Conservation (phyloP, 108 stramenopile species). For the Seminavis robusta region DNA sequence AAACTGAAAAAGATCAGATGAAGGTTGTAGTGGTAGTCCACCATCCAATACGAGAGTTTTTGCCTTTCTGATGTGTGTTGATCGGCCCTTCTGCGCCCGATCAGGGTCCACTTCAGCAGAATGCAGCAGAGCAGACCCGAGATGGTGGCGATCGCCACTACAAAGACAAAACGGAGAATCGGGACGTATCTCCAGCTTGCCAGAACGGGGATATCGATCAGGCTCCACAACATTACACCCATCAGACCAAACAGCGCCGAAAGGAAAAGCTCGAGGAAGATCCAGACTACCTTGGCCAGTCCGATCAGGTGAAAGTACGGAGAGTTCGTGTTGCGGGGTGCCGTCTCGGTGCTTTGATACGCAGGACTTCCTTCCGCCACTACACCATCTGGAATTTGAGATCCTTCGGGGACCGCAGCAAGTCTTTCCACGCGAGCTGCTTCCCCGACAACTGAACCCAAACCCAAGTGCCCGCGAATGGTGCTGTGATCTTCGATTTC, state of each 20-base stretch:
- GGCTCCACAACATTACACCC: background rate
- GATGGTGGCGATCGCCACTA: background rate
- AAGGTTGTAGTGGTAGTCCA: background rate
- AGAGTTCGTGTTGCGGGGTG: too few species aligned
- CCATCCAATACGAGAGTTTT: background rate
- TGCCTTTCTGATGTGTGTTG: too few species aligned
- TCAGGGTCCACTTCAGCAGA: slow-evolving; percentile 5
- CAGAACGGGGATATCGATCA: background rate
- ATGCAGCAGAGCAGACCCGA: background rate
- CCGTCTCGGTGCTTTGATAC: too few species aligned
- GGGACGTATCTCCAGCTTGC: slow-evolving; percentile 6
- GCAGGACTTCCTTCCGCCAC: slow-evolving; percentile 4
- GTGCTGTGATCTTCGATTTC: background rate
- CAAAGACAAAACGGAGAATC: background rate
- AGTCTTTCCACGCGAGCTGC: background rate
- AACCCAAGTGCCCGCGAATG: background rate
- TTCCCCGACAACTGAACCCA: background rate
- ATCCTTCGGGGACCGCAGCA: slow-evolving; percentile 7
- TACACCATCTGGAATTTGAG: background rate
- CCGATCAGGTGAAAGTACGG: too few species aligned
- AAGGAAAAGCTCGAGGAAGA: slow-evolving; percentile 7
- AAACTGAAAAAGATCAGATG: too few species aligned
- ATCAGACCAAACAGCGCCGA: background rate
- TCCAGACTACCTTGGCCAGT: slow-evolving; percentile 3
- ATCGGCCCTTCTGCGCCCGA: too few species aligned